Evolutionary conservation across 2,329 filamentous ascomycete genomes (phyloP), one percentile per base, ranked within the genome.

Genomic region (Albifimbria verrucaria): DNA sequence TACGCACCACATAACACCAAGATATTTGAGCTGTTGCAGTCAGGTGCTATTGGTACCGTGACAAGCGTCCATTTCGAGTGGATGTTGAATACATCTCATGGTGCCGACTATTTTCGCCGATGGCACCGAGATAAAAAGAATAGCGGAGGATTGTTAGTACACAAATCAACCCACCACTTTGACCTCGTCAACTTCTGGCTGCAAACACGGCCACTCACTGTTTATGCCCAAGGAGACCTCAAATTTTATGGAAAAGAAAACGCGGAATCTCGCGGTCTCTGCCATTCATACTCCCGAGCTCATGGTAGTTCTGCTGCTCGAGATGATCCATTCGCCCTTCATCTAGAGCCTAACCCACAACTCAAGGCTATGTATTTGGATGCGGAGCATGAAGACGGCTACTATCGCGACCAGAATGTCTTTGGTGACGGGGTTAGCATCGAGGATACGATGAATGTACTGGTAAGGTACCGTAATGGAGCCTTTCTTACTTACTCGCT

Each of bases 1-100:
- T 86, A 85, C 60, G 82, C 82, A 39, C 82, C 82, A n/a, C 83
- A 85, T 67, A 83, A 86, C 65, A 86, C 81, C 15, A 82, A 79
- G 55, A 73, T 86, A 2, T 78, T 74, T 55, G 77, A 83, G 62
- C 58, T 86, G 1, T 58, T 86, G 4, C 72, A 68, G 2, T 74
- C 77, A 0, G 80, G 80, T 0, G 78, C 77, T 1, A 83, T 86
- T 53, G 82, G 83, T 1, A 71, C 68, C 10, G 78, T 85, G 2
- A 78, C 77, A 3, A 79, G 76, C 7, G 77, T 85, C 21, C 82
- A 85, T 61, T 84, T 86, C 52, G 82, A 86, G 65, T 86, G 82
- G 82, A 75, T 84, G 69, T 76, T 86, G 46, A 81, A 86, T 64
- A 84, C 81, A 7, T 76, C 76, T 17, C 82, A 85, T 60, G 82